Evolutionary conservation across 2,329 filamentous ascomycete genomes (phyloP), one percentile per base, ranked within the genome.

Genomic region (Diaporthe longicolla): DNA sequence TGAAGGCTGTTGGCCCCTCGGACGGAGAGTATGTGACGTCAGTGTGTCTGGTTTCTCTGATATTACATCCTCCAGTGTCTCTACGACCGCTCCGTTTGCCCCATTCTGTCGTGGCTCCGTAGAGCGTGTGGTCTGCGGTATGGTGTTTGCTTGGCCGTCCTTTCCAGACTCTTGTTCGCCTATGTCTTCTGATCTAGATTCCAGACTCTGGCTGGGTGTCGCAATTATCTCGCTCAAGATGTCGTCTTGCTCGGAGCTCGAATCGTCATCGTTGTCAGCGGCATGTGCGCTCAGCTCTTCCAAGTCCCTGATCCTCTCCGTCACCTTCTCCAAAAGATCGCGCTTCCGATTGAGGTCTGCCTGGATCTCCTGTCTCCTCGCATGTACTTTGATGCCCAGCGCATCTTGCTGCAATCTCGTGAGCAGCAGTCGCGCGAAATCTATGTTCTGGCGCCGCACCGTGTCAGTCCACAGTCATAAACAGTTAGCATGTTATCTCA

Each of bases 371-470:
- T 90, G 86, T 77, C 90, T 89, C 74, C 89, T 89, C 7, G 86
- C 81, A 73, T 88, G 88, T 43, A 88, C 84, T 80, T 92, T 92
- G 76, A 91, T 83, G n/a, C 83, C 85, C 19, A 89, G 82, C 8
- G 90, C 88, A 77, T 93, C 90, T 78, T 94, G 93, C 81, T 95
- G 94, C 55, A 95, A 88, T 74, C 88, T 91, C 26, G 92, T 88
- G 72, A 95, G 89, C 40, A 94, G 87, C 0, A 87, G 88, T 54
- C 91, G 90, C 26, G 94, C 93, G 80, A 93, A 90, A 77, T 93
- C 89, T 75, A 96, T 85, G 79, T 95, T 95, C 90, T 94, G 35
- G 45, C 21, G 76, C 21, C 32, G 26, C 11, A 70, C 50, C 29
- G 70, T 69, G 24, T 73, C 52, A 78, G 52, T 73, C 73, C 13